A percentile compares a stretch with the other conserved stretches of the same genome.
phyloP scores from a whole-genome alignment of 2,329 filamentous ascomycete species.

The Xylogone sp. region DNA sequence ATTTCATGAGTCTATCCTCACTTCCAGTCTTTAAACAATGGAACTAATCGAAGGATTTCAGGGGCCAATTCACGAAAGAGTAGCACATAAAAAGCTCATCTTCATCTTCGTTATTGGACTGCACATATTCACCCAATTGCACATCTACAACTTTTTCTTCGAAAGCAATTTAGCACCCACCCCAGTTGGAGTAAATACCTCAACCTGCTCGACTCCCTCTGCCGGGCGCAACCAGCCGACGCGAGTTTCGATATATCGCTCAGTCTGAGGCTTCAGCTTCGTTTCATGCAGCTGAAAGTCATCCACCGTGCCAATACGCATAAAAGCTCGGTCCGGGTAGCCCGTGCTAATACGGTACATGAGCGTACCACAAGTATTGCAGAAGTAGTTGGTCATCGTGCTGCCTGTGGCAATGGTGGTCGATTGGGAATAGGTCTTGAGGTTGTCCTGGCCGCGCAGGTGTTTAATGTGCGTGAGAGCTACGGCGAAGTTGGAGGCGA shows the following conservation, averaged over 20 bases:
- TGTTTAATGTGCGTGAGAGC: constrained; percentile 40
- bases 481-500: constrained; percentile 54
- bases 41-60: too few species aligned
- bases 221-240: constrained; percentile 43
- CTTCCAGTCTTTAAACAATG: too few species aligned
- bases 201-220: constrained; percentile 31
- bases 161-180: too few species aligned
- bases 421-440: constrained; percentile 42
- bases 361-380: constrained; percentile 53
- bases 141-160: too few species aligned
- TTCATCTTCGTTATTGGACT: too few species aligned
- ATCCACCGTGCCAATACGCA: constrained; percentile 58
- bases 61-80: too few species aligned
- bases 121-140: too few species aligned
- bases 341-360: constrained; percentile 50
- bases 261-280: constrained; percentile 47
- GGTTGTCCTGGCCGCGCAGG: constrained; percentile 46
- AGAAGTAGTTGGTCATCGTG: constrained; percentile 60
- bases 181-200: too few species aligned
- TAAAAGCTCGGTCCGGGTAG: constrained; percentile 42
- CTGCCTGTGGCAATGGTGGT: constrained; percentile 43
- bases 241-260: constrained; percentile 49
- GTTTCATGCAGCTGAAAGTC: constrained; percentile 56
- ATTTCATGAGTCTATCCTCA: too few species aligned
- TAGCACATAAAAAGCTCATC: too few species aligned